Base-by-base conservation (phyloP, 129 eudicot genomes). In the Flaveria brownii region DNA sequence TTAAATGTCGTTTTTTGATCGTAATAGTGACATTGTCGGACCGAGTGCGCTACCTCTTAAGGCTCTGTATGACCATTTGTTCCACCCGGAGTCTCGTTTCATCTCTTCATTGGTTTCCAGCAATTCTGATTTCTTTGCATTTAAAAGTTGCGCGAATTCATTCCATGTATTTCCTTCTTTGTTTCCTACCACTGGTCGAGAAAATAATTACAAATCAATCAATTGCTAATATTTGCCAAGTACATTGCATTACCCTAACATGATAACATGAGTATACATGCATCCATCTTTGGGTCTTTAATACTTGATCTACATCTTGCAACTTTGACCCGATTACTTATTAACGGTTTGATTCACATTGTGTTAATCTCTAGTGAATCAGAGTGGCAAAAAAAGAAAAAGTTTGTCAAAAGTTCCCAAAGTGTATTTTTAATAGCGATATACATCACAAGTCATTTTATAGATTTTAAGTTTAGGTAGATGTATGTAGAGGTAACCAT, bases 21-120 rank as follows among this genome's bases (percentile, higher is more conserved):
- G 84, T 59, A 87, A 75, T 57, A 78, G 69, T 65, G 87, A 84
- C 88, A 90, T 85, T 62, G 87, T 85, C 41, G 92, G 89, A 70
- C 96, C 97, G 28, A 89, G 79, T 26, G 88, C 92, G 51, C 89
- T 82, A 71, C 96, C 83, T 85, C 88, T 86, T 49, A 82, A 81
- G 60, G 85, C 85, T 85, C 88, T 80, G 52, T 79, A 82, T 14
- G 97, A 87, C 86, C 96, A 87, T 61, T 85, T 41, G 52, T 79
- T 79, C 75, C 80, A 54, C 6, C 77, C 75, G 2, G 84, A 39
- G 77, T 36, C 83, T 74, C 46, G 73, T 76, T 82, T 86, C 52
- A 76, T 84, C 83, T 86, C 86, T 72, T 63, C 74, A 72, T 81
- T 82, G 16, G 75, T 78, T 70, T 70, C 89, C 11, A 71, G 16